Evolutionary conservation across 2,329 filamentous ascomycete species (phyloP), one percentile per base, ranked within the genome.

Genomic region (Monilinia polystroma): DNA sequence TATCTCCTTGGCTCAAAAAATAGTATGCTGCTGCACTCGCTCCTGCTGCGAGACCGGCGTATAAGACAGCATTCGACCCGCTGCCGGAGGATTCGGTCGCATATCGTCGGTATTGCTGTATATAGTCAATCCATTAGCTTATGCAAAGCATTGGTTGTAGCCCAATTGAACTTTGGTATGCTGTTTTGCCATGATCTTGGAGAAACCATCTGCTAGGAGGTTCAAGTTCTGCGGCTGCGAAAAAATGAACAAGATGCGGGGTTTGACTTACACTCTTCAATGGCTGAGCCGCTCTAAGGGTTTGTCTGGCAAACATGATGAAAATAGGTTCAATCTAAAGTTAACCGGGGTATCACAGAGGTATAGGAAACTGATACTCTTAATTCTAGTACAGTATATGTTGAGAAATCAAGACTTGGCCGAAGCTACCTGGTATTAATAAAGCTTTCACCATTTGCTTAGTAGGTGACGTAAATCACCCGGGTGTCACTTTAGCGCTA

Each of bases 81-180:
- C 67, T 70, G 71, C 66, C 78, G 68, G 76, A 68, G 53, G 77
- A 67, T 73, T 87, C 83, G 71, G 91, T 90, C 67, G 93, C 91
- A 79, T 96, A 97, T 75, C 84, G 83, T 76, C 88, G 87, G 77
- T 87, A 81, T 76, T 85, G 83, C 87, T 90, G 64, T 66, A 47
- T 59, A 29, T 14, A 14, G 18, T 26, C 20, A 23, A 38, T 16
- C 6, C n/a, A 26, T 59, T 67, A 67, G 64, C 55, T 58, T 64
- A 66, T 58, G 64, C 60, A n/a, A 12, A 29, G 6, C 72, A 38
- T 29, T 11, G 38, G 72, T 18, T 35, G 62, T 29, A 65, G 63
- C 52, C 64, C 26, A 1, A 53, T 35, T 38, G 10, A 41, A 43
- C 1, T n/a, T 5, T 56, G 38, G 51, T 1, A 14, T n/a, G 29